phyloP scores from a whole-genome alignment of 2,329 filamentous ascomycete species.

The Ciborinia camelliae region DNA sequence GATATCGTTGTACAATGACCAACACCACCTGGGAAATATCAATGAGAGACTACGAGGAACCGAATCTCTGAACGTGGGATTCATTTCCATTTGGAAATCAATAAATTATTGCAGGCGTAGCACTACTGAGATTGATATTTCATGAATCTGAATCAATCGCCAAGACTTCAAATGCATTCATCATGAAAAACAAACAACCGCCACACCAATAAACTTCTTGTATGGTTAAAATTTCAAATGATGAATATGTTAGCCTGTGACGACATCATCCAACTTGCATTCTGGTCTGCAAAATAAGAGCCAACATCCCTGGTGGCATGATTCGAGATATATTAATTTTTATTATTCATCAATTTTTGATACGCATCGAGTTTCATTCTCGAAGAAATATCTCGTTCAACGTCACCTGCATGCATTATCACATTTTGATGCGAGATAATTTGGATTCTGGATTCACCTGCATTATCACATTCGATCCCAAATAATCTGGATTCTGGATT shows the following conservation, averaged over 20 bases:
- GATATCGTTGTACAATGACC: background rate
- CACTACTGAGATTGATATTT: too few species aligned
- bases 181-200: too few species aligned
- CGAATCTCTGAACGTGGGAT: too few species aligned
- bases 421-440: too few species aligned
- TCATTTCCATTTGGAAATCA: too few species aligned
- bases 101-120: too few species aligned
- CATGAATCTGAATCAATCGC: too few species aligned
- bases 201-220: background rate
- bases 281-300: background rate
- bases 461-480: conserved; percentile 3
- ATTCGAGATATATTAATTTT: conserved; percentile 10
- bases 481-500: background rate
- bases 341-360: background rate
- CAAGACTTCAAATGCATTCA: background rate
- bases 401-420: too few species aligned
- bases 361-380: too few species aligned
- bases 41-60: too few species aligned
- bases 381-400: background rate
- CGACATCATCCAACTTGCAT: background rate
- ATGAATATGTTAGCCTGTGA: background rate
- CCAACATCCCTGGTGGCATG: background rate
- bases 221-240: background rate
- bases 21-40: too few species aligned
- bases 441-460: too few species aligned